phyloP scores from a whole-genome alignment of 306 rosid genomes.

The Hylodesmum podocarpum region DNA sequence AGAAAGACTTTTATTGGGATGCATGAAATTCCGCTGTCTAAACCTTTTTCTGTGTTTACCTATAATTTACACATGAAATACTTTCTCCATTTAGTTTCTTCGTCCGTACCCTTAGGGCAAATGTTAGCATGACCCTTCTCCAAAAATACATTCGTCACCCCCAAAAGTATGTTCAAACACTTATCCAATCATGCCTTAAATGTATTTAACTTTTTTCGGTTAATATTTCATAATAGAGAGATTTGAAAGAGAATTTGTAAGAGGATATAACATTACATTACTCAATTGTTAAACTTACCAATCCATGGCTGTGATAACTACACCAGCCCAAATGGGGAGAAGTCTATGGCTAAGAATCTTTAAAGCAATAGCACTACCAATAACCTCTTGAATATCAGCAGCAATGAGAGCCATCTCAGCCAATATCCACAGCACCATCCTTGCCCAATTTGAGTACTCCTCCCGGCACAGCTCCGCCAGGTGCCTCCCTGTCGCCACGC shows the following conservation, averaged over 20 bases:
- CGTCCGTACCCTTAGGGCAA: too few species aligned
- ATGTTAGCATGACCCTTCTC: too few species aligned
- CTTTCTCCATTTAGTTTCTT: too few species aligned
- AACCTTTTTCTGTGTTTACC: too few species aligned
- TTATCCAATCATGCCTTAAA: not conserved
- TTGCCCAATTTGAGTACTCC: constrained; percentile 71
- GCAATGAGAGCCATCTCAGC: constrained; percentile 76
- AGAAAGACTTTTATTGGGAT: too few species aligned
- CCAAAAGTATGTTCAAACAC: not conserved
- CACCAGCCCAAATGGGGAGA: constrained; percentile 81
- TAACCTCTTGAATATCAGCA: constrained; percentile 83
- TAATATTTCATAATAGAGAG: not conserved
- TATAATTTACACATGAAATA: too few species aligned
- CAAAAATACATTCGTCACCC: not conserved
- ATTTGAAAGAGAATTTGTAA: not conserved
- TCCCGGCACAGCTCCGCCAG: constrained; percentile 75
- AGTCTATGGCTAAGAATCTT: constrained; percentile 69
- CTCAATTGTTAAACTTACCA: constrained; percentile 35
- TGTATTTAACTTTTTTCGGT: not conserved
- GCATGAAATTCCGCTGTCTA: too few species aligned
- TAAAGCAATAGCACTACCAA: constrained; percentile 81
- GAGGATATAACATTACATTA: not conserved
- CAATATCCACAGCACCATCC: constrained; percentile 49
- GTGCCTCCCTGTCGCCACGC: constrained; percentile 73
- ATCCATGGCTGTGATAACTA: constrained; percentile 68